These are phyloP conservation scores for Paecilomyces sp. DNA, from an alignment of 2,329 filamentous ascomycete species.

Conservation along the genomic window DNA sequence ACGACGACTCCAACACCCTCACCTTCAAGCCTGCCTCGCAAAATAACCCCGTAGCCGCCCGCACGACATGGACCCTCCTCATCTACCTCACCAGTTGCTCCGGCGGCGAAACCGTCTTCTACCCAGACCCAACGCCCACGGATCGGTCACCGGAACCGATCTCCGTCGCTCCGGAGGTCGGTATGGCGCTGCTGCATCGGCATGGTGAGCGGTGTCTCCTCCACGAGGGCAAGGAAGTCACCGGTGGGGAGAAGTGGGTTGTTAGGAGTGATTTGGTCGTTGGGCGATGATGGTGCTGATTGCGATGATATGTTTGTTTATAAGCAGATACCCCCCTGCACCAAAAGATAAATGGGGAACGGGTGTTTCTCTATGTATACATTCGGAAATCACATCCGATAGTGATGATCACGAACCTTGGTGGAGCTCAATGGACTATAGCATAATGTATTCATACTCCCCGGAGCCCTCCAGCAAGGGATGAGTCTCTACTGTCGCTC, in stretches of 20 bases:
- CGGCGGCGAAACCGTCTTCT: constrained; percentile 89
- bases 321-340: too few relatives aligned
- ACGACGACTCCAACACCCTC: constrained; percentile 79
- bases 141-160: constrained; percentile 54
- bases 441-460: too few relatives aligned
- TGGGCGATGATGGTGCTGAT: constrained; percentile 16
- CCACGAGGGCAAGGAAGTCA: constrained; percentile 78
- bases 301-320: not conserved
- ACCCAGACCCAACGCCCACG: constrained; percentile 54
- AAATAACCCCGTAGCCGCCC: constrained; percentile 43
- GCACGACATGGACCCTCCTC: constrained; percentile 85
- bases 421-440: too few relatives aligned
- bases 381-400: too few relatives aligned
- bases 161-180: constrained; percentile 68
- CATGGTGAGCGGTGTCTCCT: constrained; percentile 86
- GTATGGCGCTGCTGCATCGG: constrained; percentile 77
- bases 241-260: constrained; percentile 81
- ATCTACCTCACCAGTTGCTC: constrained; percentile 79
- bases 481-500: too few relatives aligned
- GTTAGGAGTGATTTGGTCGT: constrained; percentile 68
- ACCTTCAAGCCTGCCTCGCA: constrained; percentile 44
- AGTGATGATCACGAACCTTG: too few relatives aligned
- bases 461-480: too few relatives aligned
- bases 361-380: too few relatives aligned
- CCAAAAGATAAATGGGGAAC: too few relatives aligned